Percentiles rank a stretch among this genome's conserved stretches.
Evolutionary conservation across 2,329 filamentous ascomycete species (phyloP).

Genomic region (Exophiala calicioides): DNA sequence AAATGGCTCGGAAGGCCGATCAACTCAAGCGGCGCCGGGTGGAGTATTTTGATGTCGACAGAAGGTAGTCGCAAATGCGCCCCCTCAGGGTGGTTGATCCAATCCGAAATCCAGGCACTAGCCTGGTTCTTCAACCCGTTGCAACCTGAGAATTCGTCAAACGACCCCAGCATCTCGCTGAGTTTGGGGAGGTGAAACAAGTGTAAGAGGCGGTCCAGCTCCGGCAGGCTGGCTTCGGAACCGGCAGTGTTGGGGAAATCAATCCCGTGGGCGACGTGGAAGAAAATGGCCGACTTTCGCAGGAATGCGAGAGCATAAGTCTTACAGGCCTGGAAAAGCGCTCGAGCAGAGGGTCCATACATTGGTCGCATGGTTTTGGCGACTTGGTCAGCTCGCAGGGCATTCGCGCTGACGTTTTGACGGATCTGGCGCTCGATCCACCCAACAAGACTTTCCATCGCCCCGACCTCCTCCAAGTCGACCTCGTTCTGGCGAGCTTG

Average conservation of each 20-base stretch:
- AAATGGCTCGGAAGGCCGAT: constrained; percentile 90
- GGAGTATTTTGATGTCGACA: constrained; percentile 58
- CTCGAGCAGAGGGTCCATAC: constrained; percentile 13
- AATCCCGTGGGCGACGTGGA: constrained; percentile 85
- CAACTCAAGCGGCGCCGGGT: constrained; percentile 91
- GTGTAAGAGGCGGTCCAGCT: constrained; percentile 78
- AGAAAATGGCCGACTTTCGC: constrained; percentile 77
- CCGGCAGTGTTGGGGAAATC: constrained; percentile 75
- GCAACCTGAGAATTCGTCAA: constrained; percentile 44
- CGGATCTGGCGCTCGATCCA: constrained; percentile 15
- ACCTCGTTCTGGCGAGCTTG: constrained; percentile 2
- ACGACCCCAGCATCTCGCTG: constrained; percentile 71
- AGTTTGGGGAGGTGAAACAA: constrained; percentile 75
- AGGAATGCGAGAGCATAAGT: constrained; percentile 90
- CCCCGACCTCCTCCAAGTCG: constrained; percentile 15
- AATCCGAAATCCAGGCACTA: constrained; percentile 73
- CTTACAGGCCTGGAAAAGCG: constrained; percentile 50
- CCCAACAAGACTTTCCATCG: constrained; percentile 12
- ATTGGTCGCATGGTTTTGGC: constrained; percentile 1
- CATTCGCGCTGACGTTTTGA: neutral
- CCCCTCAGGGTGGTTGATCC: constrained; percentile 43
- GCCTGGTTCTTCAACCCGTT: constrained; percentile 54
- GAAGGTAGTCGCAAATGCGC: constrained; percentile 36
- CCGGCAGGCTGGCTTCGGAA: constrained; percentile 65
- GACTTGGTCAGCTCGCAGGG: neutral